Conservation (phyloP, 257 asterid species). For the Fraxinus americana region DNA sequence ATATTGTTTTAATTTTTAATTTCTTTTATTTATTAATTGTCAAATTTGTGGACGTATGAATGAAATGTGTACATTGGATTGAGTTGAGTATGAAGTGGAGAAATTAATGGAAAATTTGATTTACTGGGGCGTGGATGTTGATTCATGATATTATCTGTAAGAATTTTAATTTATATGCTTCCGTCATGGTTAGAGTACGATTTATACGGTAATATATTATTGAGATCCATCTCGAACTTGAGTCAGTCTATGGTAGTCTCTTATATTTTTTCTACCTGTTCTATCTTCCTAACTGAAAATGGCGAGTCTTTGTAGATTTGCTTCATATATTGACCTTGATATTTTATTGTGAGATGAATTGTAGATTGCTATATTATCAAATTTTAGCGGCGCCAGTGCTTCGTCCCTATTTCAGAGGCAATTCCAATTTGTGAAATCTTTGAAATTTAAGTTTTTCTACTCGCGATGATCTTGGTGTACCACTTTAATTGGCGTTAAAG, state of each 20-base stretch:
- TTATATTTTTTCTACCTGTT: background rate
- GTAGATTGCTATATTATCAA: background rate
- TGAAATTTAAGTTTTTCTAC: background rate
- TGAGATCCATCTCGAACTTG: background rate
- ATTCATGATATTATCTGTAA: background rate
- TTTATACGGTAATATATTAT: background rate
- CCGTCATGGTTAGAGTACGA: background rate
- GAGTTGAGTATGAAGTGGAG: background rate
- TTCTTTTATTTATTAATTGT: background rate
- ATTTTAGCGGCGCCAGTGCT: background rate
- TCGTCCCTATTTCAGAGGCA: background rate
- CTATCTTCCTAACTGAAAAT: background rate
- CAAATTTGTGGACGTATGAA: background rate
- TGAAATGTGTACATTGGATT: background rate
- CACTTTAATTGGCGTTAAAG: background rate
- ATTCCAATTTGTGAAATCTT: background rate
- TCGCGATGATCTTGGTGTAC: background rate
- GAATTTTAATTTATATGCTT: background rate
- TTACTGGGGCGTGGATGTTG: background rate
- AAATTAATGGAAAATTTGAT: background rate
- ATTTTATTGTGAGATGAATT: background rate
- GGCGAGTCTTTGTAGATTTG: background rate
- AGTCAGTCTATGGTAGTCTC: background rate
- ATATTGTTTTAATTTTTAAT: background rate
- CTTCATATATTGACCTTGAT: background rate